Conservation (phyloP, 2,329 filamentous ascomycete species). For the Clonostachys byssicola region DNA sequence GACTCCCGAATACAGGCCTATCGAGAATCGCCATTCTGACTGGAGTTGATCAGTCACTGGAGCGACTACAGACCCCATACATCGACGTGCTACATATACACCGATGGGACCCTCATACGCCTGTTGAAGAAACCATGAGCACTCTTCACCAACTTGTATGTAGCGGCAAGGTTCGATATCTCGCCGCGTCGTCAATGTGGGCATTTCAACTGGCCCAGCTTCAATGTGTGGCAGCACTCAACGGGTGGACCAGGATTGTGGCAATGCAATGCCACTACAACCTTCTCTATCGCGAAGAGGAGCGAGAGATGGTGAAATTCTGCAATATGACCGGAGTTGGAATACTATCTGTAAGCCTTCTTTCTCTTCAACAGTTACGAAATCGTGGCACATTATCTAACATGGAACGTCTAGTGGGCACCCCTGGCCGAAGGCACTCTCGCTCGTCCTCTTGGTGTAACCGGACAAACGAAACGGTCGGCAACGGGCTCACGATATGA, state of each 20-base stretch:
- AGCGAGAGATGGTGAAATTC: slow-evolving; percentile 33
- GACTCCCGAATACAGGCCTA: slow-evolving; percentile 21
- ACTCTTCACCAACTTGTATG: slow-evolving; percentile 49
- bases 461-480: neutral
- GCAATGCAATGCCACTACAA: slow-evolving; percentile 54
- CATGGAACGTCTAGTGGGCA: slow-evolving; percentile 4
- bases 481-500: neutral
- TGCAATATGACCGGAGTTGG: slow-evolving; percentile 34
- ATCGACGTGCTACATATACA: slow-evolving; percentile 54
- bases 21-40: slow-evolving; percentile 61
- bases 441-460: slow-evolving; percentile 3
- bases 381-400: neutral
- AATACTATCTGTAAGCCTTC: slow-evolving; percentile 18
- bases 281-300: slow-evolving; percentile 54
- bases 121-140: slow-evolving; percentile 52
- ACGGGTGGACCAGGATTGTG: slow-evolving; percentile 52
- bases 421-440: slow-evolving; percentile 10
- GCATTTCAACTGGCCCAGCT: slow-evolving; percentile 40
- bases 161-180: slow-evolving; percentile 44
- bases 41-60: slow-evolving; percentile 54
- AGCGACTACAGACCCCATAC: slow-evolving; percentile 46
- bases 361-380: neutral
- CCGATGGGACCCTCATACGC: slow-evolving; percentile 41
- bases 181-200: slow-evolving; percentile 34
- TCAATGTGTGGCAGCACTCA: slow-evolving; percentile 45